Evolutionary conservation across 441 rosid genomes (phyloP), one percentile per base, ranked within the genome.

Genomic region (Isatis lusitanica): DNA sequence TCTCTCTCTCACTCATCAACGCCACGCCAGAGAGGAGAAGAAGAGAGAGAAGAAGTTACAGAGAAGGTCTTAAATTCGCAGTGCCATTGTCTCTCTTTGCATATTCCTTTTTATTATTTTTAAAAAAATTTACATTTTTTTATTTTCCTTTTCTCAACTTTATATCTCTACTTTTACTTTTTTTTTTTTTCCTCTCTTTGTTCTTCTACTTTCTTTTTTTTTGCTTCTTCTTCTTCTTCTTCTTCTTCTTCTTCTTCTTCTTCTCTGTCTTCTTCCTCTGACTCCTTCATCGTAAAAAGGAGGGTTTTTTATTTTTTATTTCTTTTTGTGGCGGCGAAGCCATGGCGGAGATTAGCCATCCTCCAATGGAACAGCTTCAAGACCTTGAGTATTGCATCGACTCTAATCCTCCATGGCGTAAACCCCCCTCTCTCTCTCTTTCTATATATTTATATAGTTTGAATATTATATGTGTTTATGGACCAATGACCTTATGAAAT

Each of bases 341-440:
- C 83, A 90, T 92, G 99, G 97, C 97, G 26, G 99, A 88, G 53
- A 88, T 89, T 43, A 82, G 66, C 42, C 92, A 89, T 71, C 94
- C 80, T 74, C 94, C 94, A 38, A 85, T 87, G 92, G 94, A 89
- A 33, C 94, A 89, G 70, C 92, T 87, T 57, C 94, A 89, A 73
- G 90, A 89, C 90, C 94, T 89, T 46, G 90, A 89, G 68, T 89
- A 89, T 85, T 89, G 94, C 89, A 89, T 89, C 82, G 89, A 89
- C 88, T 89, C 94, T 69, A 89, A 87, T 75, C 92, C 94, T 80
- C 80, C 94, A 57, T 89, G 94, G 94, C 86, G 94, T 89, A 82
- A 18, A 40, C n/a, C 26, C 35, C 28, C 48, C 16, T 66, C 35
- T 38, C 17, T 42, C 56, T 17, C 12, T 51, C 62, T 17, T 24